Percentiles rank a stretch among this genome's conserved stretches.
phyloP scores from a whole-genome alignment of 805 yeast species.

The Saccharomycopsis fermentans region DNA sequence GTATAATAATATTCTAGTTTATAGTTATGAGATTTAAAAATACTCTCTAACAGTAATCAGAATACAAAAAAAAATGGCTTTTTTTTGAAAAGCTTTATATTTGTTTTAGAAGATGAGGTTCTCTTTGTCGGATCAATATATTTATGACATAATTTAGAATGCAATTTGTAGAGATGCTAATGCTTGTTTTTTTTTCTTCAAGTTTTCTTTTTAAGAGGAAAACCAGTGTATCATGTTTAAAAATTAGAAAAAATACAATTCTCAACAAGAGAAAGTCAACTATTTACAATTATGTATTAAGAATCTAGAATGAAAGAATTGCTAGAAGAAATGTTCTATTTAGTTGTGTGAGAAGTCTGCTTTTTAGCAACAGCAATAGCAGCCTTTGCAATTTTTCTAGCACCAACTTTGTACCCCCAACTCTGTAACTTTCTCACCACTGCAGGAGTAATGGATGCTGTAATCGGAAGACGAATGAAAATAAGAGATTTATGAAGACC shows the following conservation, averaged over 20 bases:
- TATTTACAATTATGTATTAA: not conserved
- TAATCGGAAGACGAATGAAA: constrained; percentile 74
- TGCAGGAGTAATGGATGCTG: constrained; percentile 86
- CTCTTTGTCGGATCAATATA: too few species aligned
- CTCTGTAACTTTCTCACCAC: constrained; percentile 54
- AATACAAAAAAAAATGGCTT: too few species aligned
- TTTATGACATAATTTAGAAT: too few species aligned
- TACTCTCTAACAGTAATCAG: too few species aligned
- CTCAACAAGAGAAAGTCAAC: not conserved
- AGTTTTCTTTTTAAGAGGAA: too few species aligned
- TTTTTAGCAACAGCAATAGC: constrained; percentile 9
- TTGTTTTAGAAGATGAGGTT: too few species aligned
- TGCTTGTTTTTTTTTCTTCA: too few species aligned
- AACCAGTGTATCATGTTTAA: too few species aligned
- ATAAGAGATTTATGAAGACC: constrained; percentile 85
- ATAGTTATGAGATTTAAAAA: not conserved
- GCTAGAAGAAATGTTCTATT: not conserved
- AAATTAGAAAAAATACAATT: too few species aligned
- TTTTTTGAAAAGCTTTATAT: too few species aligned
- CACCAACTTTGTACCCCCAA: constrained; percentile 74
- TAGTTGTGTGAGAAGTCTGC: constrained; percentile 2
- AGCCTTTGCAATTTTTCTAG: not conserved
- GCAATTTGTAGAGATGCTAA: too few species aligned
- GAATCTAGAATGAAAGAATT: not conserved
- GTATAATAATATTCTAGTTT: not conserved